phyloP scores from a whole-genome alignment of 805 yeast species.

The Saccharomycopsis sp. region DNA sequence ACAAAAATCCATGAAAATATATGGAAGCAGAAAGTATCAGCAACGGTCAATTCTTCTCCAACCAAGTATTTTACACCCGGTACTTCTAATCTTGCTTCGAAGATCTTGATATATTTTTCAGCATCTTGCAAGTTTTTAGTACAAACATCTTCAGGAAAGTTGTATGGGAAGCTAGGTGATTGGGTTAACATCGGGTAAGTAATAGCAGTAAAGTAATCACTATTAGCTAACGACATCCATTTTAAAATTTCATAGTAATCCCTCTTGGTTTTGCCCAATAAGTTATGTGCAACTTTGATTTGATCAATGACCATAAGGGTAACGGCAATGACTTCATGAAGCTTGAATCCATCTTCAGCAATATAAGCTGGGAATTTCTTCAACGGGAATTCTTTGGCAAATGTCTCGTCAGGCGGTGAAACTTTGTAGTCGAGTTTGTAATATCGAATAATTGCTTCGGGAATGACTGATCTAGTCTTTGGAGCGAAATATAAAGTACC shows the following conservation, averaged over 20 bases:
- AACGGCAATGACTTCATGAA: slow-evolving; percentile 19
- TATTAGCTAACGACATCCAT: slow-evolving; percentile 17
- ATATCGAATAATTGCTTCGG: slow-evolving; percentile 7
- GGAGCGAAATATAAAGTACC: not conserved
- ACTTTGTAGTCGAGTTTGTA: slow-evolving; percentile 12
- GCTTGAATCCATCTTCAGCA: slow-evolving; percentile 9
- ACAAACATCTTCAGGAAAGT: slow-evolving; percentile 9
- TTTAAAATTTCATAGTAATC: slow-evolving; percentile 14
- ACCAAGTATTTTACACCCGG: slow-evolving; percentile 15
- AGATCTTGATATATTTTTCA: slow-evolving; percentile 3
- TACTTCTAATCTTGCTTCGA: slow-evolving; percentile 13
- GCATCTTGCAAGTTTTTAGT: slow-evolving; percentile 9
- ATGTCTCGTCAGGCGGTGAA: slow-evolving; percentile 1
- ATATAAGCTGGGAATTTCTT: slow-evolving; percentile 15
- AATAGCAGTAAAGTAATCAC: not conserved
- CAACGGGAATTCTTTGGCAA: slow-evolving; percentile 15
- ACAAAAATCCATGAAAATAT: not conserved
- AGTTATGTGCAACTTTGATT: slow-evolving; percentile 3
- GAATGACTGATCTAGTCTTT: slow-evolving; percentile 7
- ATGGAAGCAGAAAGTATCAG: slow-evolving; percentile 10
- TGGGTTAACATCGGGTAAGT: not conserved
- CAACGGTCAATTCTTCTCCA: slow-evolving; percentile 16
- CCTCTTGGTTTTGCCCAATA: slow-evolving; percentile 10
- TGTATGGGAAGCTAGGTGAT: slow-evolving; percentile 5
- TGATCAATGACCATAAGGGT: slow-evolving; percentile 10